Evolutionary conservation across 345 rosid genomes (phyloP).

Genomic region (Populus euphratica): DNA sequence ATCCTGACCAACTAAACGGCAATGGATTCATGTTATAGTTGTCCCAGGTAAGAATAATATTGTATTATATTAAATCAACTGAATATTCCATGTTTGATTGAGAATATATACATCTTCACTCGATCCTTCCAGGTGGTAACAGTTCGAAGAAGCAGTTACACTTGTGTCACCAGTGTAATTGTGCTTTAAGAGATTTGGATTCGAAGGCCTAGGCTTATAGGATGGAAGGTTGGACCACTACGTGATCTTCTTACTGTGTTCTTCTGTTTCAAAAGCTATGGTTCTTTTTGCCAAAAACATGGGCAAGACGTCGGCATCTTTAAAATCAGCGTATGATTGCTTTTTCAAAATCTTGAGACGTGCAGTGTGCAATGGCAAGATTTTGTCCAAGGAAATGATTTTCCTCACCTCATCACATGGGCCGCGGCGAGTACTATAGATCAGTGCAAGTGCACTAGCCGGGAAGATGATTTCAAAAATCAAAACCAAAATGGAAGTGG

Average conservation of each 20-base stretch:
- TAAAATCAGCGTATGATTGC: no score
- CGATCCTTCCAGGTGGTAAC: not conserved
- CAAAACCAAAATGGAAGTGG: not conserved
- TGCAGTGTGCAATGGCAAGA: not conserved
- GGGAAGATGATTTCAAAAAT: not conserved
- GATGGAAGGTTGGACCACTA: not conserved
- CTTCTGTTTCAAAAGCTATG: not conserved
- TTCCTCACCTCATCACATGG: no score
- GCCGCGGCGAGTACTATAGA: not conserved
- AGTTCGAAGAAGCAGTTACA: not conserved
- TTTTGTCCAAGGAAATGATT: not conserved
- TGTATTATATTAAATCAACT: not conserved
- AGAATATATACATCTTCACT: not conserved
- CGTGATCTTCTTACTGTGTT: not conserved
- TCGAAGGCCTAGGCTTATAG: not conserved
- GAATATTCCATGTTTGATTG: not conserved
- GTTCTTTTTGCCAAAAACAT: not conserved
- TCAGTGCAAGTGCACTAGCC: not conserved
- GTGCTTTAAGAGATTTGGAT: not conserved
- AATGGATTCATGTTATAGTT: no score
- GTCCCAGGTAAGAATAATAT: no score
- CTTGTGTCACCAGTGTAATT: not conserved
- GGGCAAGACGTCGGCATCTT: not conserved
- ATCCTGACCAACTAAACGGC: no score
- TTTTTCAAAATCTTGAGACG: not conserved